Evolutionary conservation across 2,329 filamentous ascomycete genomes (phyloP), one percentile per base, ranked within the genome.

Genomic region (Didymellaceae sp.): DNA sequence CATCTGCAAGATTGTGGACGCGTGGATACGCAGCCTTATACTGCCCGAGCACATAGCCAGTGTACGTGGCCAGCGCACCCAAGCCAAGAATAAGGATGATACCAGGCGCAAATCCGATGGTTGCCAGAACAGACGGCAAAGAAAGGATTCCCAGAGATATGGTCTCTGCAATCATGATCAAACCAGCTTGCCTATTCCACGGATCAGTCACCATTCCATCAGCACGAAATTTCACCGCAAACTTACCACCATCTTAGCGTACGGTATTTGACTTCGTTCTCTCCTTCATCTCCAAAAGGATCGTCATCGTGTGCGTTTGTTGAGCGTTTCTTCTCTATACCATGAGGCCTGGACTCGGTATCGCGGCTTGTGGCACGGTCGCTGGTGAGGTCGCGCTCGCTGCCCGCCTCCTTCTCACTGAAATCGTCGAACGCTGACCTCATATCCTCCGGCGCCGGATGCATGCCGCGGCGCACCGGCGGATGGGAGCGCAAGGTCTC

Each of bases 21-120:
- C 85, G 74, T 5, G 85, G 85, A 62, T 81, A 79, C 42, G 65
- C 71, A 47, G 77, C 66, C 57, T 82, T 82, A 72, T 85, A 82
- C 59, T 83, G 79, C 16, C 80, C 82, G 30, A 86, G 77, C 4
- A 85, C 78, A 58, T 80, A 83, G 37, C 83, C 82, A 6, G 82
- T 83, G 61, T 84, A 85, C 7, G 80, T 82, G 2, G 82, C 77
- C 3, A 86, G 58, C 11, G 79, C 43, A 20, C 83, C 82, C n/a
- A 85, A 67, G 11, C 70, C 65, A 33, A 85, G 40, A 31, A 83
- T 77, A 18, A 83, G 65, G 31, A 86, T 75, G 17, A 82, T 64
- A 3, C 80, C 80, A 20, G 80, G 78, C n/a, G 81, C 73, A 55
- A 84, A 65, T 7, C 81, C 81, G 41, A 83, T 59, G 2, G 67